phyloP scores from a whole-genome alignment of 148 eudicot genomes.

The Heliosperma pusillum region DNA sequence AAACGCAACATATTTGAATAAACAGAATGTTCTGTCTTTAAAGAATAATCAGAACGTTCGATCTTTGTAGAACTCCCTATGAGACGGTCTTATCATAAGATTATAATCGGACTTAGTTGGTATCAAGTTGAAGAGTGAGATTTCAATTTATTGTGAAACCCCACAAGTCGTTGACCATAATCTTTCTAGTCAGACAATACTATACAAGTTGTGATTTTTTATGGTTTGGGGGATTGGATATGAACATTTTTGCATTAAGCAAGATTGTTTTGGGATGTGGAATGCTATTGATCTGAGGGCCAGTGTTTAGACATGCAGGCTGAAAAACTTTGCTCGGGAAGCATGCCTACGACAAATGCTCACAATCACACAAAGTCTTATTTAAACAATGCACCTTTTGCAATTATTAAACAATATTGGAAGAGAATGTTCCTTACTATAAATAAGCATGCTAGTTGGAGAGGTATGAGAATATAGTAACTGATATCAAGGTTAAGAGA shows the following conservation, averaged over 20 bases:
- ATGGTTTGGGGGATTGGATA: constrained; percentile 23
- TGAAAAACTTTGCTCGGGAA: constrained; percentile 27
- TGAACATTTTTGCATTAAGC: constrained; percentile 34
- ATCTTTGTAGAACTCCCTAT: no score
- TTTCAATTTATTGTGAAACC: constrained; percentile 2
- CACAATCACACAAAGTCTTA: constrained; percentile 29
- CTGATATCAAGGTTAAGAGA: constrained; percentile 37
- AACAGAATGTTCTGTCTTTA: no score
- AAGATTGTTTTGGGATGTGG: constrained; percentile 33
- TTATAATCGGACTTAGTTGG: background rate
- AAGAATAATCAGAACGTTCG: no score
- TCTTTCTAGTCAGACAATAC: background rate
- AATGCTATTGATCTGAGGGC: constrained; percentile 33
- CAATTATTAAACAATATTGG: constrained; percentile 27
- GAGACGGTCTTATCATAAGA: no score
- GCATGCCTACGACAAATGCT: constrained; percentile 45
- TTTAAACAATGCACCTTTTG: constrained; percentile 9
- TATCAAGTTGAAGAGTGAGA: background rate
- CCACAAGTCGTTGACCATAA: background rate
- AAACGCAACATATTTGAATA: no score
- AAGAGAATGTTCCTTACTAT: constrained; percentile 42
- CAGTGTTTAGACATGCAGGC: constrained; percentile 35
- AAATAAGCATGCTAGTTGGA: constrained; percentile 26
- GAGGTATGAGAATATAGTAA: constrained; percentile 35
- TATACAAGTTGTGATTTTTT: constrained; percentile 18